Evolutionary conservation across 345 rosid species (phyloP), one percentile per base, ranked within the genome.

Genomic region (Brassica rapa): DNA sequence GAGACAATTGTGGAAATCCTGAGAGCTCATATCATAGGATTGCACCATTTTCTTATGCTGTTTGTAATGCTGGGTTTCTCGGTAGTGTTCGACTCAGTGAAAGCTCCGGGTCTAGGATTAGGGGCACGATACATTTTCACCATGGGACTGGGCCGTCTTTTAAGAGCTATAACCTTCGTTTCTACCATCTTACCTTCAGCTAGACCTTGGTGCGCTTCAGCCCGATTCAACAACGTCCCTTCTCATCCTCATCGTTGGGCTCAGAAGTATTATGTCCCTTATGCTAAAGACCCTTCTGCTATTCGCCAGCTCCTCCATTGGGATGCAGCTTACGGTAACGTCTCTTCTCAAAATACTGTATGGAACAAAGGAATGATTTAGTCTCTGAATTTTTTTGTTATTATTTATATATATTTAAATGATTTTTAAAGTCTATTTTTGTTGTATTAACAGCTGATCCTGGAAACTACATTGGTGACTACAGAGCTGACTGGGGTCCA

Each of bases 151-250:
- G 98, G 98, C 35, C 98, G 97, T 69, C 89, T 94, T 77, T 92
- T 94, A 77, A 90, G 97, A 71, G 91, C 98, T 56, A 83, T 94
- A 79, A 87, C 91, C 66, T 94, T 94, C 72, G 84, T 83, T 19
- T 90, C 98, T 8, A 94, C 98, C 15, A 91, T 92, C 82, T 84
- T 94, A 59, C 98, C 97, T 70, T 94, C 98, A 76, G 88, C 97
- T 39, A 84, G 97, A 60, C 97, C 98, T 35, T 92, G 98, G 98
- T 94, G 98, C 70, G 97, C 95, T 77, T 75, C 85, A 33, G 60
- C 88, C 14, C 91, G 98, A 62, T 94, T 85, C 80, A 74, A 68
- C 75, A 71, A 51, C 51, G 86, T 89, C 8, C 97, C 97, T 14
- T 68, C 88, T 49, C 82, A 94, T 61, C 98, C 97, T 77, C 97